phyloP scores from a whole-genome alignment of 495 filamentous ascomycete species.

The Halenospora varia region DNA sequence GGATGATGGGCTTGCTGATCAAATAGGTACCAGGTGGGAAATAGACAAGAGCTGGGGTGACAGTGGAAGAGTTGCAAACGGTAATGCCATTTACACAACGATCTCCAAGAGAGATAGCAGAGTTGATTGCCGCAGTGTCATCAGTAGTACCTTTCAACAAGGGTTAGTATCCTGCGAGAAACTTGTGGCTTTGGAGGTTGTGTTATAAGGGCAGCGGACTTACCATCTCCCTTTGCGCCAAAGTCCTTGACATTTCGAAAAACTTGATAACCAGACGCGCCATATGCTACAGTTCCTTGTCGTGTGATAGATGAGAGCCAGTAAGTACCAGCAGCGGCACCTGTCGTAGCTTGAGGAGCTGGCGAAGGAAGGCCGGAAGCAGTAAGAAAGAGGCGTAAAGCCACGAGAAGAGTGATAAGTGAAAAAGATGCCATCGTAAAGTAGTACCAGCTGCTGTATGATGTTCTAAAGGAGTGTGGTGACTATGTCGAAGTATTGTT shows the following conservation, averaged over 20 bases:
- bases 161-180: conserved; percentile 5
- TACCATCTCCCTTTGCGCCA: conserved; percentile 59
- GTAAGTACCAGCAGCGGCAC: conserved; percentile 41
- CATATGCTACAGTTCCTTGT: conserved; percentile 65
- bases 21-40: conserved; percentile 77
- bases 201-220: not conserved
- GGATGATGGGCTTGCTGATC: conserved; percentile 62
- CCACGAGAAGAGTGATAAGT: conserved; percentile 20
- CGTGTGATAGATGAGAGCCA: conserved; percentile 75
- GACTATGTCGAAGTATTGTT: conserved; percentile 8
- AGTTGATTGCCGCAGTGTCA: conserved; percentile 83
- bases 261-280: conserved; percentile 58
- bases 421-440: conserved; percentile 27
- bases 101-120: conserved; percentile 68
- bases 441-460: conserved; percentile 26
- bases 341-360: conserved; percentile 14
- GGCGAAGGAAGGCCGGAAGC: conserved; percentile 20
- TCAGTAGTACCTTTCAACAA: conserved; percentile 73
- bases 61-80: conserved; percentile 86
- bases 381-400: conserved; percentile 21
- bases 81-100: conserved; percentile 71
- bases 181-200: not conserved
- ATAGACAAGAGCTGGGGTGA: conserved; percentile 69
- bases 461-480: conserved; percentile 24
- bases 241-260: conserved; percentile 88